These are phyloP conservation scores for Solanum virginianum DNA, from an alignment of 257 asterid genomes.

Conservation along the genomic window DNA sequence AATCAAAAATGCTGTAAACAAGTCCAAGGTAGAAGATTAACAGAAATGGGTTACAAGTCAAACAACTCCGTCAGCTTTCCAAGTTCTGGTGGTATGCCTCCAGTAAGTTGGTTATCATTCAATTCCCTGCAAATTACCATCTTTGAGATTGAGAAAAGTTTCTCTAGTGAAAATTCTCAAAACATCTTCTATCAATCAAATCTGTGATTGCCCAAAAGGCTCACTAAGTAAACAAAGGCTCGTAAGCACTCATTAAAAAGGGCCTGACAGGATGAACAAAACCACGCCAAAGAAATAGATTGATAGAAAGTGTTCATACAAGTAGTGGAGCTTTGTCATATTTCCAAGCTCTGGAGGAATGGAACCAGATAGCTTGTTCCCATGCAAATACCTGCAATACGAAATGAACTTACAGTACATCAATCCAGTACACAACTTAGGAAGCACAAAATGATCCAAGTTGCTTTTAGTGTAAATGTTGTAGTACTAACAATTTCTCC, in stretches of 20 bases:
- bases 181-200: background rate
- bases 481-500: slow-evolving; percentile 62
- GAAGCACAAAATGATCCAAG: background rate
- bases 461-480: background rate
- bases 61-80: slow-evolving; percentile 88
- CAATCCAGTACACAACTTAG: background rate
- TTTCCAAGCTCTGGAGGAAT: slow-evolving; percentile 93
- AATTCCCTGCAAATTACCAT: slow-evolving; percentile 41
- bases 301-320: slow-evolving; percentile 23
- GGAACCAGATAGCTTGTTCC: slow-evolving; percentile 76
- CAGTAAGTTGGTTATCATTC: slow-evolving; percentile 74
- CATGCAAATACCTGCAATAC: slow-evolving; percentile 67
- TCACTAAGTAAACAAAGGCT: background rate
- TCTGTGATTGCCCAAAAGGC: background rate
- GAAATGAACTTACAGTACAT: background rate
- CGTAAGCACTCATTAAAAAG: background rate
- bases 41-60: slow-evolving; percentile 46
- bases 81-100: slow-evolving; percentile 75
- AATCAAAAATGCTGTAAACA: background rate
- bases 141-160: background rate
- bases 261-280: background rate
- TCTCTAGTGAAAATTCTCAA: background rate
- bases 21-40: background rate
- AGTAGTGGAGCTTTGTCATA: slow-evolving; percentile 90
- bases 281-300: background rate